Conservation (phyloP, 2,329 filamentous ascomycete genomes). For the Aureobasidium sp. region DNA sequence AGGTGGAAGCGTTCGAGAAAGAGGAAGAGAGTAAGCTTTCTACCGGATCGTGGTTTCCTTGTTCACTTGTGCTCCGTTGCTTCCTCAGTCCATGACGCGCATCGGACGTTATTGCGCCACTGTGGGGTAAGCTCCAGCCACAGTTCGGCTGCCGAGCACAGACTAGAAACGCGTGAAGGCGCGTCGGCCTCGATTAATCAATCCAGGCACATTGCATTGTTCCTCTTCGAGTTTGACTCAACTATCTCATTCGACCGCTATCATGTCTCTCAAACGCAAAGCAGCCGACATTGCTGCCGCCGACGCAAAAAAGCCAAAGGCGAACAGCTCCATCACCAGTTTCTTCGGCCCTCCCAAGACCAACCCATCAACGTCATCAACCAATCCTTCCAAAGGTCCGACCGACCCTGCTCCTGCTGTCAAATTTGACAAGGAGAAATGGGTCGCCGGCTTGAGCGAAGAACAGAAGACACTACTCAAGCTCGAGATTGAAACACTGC, state of each 20-base stretch:
- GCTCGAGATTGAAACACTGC: slow-evolving; percentile 85
- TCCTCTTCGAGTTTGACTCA: neutral
- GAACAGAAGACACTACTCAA: slow-evolving; percentile 79
- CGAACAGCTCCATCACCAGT: slow-evolving; percentile 73
- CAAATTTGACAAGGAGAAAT: slow-evolving; percentile 78
- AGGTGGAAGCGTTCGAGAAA: neutral
- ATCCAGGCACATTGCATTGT: neutral
- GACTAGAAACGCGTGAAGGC: neutral
- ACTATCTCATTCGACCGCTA: neutral
- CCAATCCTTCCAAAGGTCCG: slow-evolving; percentile 25
- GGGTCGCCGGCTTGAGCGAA: slow-evolving; percentile 68
- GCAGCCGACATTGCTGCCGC: slow-evolving; percentile 38
- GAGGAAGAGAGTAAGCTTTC: neutral
- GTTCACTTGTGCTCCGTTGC: neutral
- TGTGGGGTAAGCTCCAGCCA: slow-evolving; percentile 1
- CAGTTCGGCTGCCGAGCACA: neutral
- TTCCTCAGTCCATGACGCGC: neutral
- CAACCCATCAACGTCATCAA: slow-evolving; percentile 25
- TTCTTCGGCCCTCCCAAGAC: slow-evolving; percentile 73
- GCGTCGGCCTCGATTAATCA: neutral
- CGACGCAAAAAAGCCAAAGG: slow-evolving; percentile 45
- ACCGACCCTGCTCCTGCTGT: slow-evolving; percentile 36
- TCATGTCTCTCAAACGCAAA: slow-evolving; percentile 47
- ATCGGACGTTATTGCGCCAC: neutral
- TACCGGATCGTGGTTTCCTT: neutral